These are phyloP conservation scores for Colletotrichum sp. DNA, from an alignment of 2,329 filamentous ascomycete genomes.

Conservation along the genomic window DNA sequence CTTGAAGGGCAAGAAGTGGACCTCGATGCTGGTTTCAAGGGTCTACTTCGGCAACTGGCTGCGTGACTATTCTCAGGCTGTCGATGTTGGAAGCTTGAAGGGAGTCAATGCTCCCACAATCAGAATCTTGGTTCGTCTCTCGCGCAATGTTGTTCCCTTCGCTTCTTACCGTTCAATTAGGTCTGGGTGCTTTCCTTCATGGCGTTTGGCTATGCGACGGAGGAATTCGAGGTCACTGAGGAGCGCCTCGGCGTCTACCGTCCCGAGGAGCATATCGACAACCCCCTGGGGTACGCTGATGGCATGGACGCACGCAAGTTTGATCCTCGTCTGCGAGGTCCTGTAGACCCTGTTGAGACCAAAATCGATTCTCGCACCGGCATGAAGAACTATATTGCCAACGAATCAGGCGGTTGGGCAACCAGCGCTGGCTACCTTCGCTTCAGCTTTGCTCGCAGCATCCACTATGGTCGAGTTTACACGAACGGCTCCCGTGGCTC, in stretches of 20 bases:
- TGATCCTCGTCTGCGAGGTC: constrained; percentile 81
- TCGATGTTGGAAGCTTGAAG: constrained; percentile 82
- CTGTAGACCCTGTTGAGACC: constrained; percentile 73
- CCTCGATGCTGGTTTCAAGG: constrained; percentile 76
- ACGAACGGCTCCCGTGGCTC: constrained; percentile 65
- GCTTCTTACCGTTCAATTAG: constrained; percentile 30
- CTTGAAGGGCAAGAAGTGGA: constrained; percentile 84
- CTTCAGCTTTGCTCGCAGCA: constrained; percentile 74
- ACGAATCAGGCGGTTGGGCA: constrained; percentile 85
- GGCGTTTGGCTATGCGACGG: constrained; percentile 84
- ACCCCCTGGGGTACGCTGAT: constrained; percentile 86
- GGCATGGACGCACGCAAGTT: constrained; percentile 83
- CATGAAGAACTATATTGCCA: constrained; percentile 99
- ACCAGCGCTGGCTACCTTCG: constrained; percentile 87
- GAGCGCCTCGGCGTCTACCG: constrained; percentile 82
- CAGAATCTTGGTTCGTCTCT: constrained; percentile 65
- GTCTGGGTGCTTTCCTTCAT: constrained; percentile 84
- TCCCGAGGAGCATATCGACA: constrained; percentile 77
- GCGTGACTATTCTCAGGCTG: constrained; percentile 82
- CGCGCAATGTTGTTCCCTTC: neutral
- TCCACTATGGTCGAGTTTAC: constrained; percentile 80
- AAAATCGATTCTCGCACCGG: constrained; percentile 78
- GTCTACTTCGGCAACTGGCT: constrained; percentile 90
- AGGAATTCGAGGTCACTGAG: constrained; percentile 82
- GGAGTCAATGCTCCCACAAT: constrained; percentile 80